Evolutionary conservation across 1,139 yeast species (phyloP).

Genomic region (Zygotorulaspora mrakii): DNA sequence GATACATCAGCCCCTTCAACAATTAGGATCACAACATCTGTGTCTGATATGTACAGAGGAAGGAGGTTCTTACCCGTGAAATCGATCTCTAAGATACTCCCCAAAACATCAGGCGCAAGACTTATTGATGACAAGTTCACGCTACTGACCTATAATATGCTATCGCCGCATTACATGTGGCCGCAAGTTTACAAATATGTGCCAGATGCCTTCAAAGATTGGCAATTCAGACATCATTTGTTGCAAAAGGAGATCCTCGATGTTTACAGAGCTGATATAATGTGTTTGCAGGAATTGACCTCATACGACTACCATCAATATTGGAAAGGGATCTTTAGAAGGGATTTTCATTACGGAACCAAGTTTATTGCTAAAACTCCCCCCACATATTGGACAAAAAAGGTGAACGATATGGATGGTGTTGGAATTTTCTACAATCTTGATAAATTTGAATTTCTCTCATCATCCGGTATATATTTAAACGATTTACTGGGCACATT

Average conservation of each 20-base stretch:
- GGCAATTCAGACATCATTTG: slow-evolving; percentile 48
- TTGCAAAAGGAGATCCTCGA: slow-evolving; percentile 41
- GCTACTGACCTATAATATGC: slow-evolving; percentile 47
- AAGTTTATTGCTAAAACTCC: slow-evolving; percentile 47
- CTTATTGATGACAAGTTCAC: slow-evolving; percentile 22
- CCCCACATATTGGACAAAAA: slow-evolving; percentile 50
- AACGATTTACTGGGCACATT: slow-evolving; percentile 42
- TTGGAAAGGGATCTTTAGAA: slow-evolving; percentile 41
- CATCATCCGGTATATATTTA: slow-evolving; percentile 43
- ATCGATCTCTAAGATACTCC: slow-evolving; percentile 7
- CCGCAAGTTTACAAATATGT: slow-evolving; percentile 51
- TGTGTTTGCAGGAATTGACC: slow-evolving; percentile 63
- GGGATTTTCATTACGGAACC: slow-evolving; percentile 41
- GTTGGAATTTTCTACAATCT: slow-evolving; percentile 51
- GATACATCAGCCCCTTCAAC: background rate
- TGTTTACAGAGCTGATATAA: slow-evolving; percentile 48
- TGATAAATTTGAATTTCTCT: slow-evolving; percentile 45
- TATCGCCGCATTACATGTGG: slow-evolving; percentile 58
- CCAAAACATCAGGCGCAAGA: slow-evolving; percentile 6
- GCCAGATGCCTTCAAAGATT: slow-evolving; percentile 44
- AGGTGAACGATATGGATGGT: slow-evolving; percentile 50
- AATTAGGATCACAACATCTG: slow-evolving; percentile 1
- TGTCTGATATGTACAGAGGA: slow-evolving; percentile 14
- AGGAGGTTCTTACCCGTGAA: slow-evolving; percentile 19
- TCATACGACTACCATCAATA: slow-evolving; percentile 42